Evolutionary conservation across 2,329 filamentous ascomycete genomes (phyloP).

Genomic region (Neoarthrinium moseri): DNA sequence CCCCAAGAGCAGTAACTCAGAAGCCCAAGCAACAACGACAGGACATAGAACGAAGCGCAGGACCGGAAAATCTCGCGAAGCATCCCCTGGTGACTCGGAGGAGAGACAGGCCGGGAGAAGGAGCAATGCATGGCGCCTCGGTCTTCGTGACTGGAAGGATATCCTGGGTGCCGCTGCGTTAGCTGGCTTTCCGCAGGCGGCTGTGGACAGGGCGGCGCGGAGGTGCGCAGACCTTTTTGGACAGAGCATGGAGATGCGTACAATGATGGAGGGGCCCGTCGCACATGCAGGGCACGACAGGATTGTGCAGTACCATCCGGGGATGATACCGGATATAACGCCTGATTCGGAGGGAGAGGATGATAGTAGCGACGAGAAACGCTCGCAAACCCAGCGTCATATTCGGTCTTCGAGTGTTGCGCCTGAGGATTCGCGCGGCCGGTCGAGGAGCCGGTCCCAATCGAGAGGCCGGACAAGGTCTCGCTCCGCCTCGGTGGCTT

Average conservation of each 20-base stretch:
- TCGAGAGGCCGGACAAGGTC: slow-evolving; percentile 17
- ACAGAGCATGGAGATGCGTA: slow-evolving; percentile 66
- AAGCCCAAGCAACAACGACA: neutral
- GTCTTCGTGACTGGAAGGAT: slow-evolving; percentile 77
- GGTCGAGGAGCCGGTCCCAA: slow-evolving; percentile 7
- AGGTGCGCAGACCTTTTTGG: slow-evolving; percentile 76
- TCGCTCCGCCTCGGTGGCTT: slow-evolving; percentile 16
- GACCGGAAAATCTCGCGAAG: slow-evolving; percentile 1
- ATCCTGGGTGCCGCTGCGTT: slow-evolving; percentile 77
- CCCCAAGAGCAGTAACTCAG: neutral
- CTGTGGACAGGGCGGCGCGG: slow-evolving; percentile 66
- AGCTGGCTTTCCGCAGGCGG: slow-evolving; percentile 64
- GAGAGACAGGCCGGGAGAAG: neutral
- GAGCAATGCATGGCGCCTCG: slow-evolving; percentile 19
- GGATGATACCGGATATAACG: slow-evolving; percentile 14
- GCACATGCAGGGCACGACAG: slow-evolving; percentile 8
- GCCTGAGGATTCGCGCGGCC: slow-evolving; percentile 9
- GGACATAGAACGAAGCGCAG: neutral
- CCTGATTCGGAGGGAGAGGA: slow-evolving; percentile 12
- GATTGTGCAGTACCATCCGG: slow-evolving; percentile 26
- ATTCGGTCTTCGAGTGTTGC: slow-evolving; percentile 8
- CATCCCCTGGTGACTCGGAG: neutral
- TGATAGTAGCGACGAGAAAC: slow-evolving; percentile 10
- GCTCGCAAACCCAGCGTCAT: neutral
- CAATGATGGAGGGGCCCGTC: slow-evolving; percentile 39